Base-by-base conservation (phyloP, 2,329 filamentous ascomycete genomes). In the Sporothrix curviconia region DNA sequence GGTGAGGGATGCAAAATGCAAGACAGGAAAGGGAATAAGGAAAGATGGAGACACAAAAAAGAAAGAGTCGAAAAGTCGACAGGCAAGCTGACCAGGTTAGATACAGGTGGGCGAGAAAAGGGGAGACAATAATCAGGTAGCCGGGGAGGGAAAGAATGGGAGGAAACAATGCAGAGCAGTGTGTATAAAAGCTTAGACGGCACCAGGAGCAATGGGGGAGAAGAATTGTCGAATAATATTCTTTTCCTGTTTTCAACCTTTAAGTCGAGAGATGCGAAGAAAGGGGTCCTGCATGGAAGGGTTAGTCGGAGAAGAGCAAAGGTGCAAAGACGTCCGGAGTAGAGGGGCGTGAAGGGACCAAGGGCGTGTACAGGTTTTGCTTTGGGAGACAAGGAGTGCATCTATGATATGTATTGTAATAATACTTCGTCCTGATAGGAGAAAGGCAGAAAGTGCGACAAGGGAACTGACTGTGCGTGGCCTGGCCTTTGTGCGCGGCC, bases 401-500 rank as follows among this genome's bases (percentile, higher is more conserved):
- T 11, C 5, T n/a, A 32, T 28, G 15, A 25, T 19, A n/a, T 22
- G 22, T 51, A 39, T n/a, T n/a, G n/a, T n/a, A n/a, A n/a, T n/a
- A n/a, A n/a, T n/a, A n/a, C n/a, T n/a, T n/a, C n/a, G n/a, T n/a
- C n/a, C n/a, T n/a, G n/a, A n/a, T n/a, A 39, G 19, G 19, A 25
- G 30, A 34, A 49, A 49, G 14, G 30, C 32, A 49, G 34, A 34
- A 19, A 28, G 44, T 34, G 44, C 44, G 44, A 34, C 47, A 39
- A 51, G 47, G 32, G 34, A 24, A n/a, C 32, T 37, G 47, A 34
- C 47, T 37, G 32, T 50, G 47, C 17, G 30, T 50, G 14, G 47
- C 37, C 36, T 52, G 49, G 49, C 49, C 51, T n/a, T 44, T 43
- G 43, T 44, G 51, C 51, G 28, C 39, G 51, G 51, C 36, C 51